Conservation (phyloP, 495 filamentous ascomycete genomes). For the Hyaloscypha bicolor region DNA sequence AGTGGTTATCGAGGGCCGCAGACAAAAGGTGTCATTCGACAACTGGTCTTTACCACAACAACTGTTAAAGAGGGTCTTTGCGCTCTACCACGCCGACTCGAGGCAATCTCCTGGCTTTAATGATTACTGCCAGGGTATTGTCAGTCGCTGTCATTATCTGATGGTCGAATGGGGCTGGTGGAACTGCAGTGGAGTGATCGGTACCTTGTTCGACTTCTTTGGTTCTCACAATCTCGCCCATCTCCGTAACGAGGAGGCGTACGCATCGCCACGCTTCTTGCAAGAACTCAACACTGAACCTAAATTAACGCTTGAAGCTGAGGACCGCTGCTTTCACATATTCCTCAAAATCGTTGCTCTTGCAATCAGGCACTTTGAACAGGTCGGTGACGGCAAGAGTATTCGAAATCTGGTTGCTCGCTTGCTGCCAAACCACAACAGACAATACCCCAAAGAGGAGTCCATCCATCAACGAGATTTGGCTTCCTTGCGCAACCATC, state of each 20-base stretch:
- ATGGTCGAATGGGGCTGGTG: constrained; percentile 86
- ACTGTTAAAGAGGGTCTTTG: constrained; percentile 65
- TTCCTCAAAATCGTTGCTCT: constrained; percentile 81
- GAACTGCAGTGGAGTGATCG: constrained; percentile 75
- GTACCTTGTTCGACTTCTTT: constrained; percentile 88
- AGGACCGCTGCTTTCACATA: constrained; percentile 91
- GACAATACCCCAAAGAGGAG: constrained; percentile 84
- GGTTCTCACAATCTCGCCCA: constrained; percentile 72
- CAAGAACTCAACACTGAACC: constrained; percentile 67
- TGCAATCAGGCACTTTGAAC: constrained; percentile 63
- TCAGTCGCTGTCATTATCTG: constrained; percentile 77
- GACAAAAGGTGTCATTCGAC: constrained; percentile 56
- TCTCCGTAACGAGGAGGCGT: constrained; percentile 74
- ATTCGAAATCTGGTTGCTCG: constrained; percentile 77
- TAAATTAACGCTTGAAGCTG: constrained; percentile 58
- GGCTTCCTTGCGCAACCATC: constrained; percentile 88
- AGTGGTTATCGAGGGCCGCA: constrained; percentile 55
- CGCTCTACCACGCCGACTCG: constrained; percentile 60
- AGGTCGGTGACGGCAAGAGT: constrained; percentile 65
- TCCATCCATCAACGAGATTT: constrained; percentile 72
- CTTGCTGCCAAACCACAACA: constrained; percentile 85
- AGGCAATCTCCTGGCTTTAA: constrained; percentile 70
- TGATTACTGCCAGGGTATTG: constrained; percentile 72
- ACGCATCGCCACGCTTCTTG: constrained; percentile 77
- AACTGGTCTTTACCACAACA: constrained; percentile 74